Conservation (phyloP, 2,329 filamentous ascomycete genomes). For the Epichloe glyceriae region DNA sequence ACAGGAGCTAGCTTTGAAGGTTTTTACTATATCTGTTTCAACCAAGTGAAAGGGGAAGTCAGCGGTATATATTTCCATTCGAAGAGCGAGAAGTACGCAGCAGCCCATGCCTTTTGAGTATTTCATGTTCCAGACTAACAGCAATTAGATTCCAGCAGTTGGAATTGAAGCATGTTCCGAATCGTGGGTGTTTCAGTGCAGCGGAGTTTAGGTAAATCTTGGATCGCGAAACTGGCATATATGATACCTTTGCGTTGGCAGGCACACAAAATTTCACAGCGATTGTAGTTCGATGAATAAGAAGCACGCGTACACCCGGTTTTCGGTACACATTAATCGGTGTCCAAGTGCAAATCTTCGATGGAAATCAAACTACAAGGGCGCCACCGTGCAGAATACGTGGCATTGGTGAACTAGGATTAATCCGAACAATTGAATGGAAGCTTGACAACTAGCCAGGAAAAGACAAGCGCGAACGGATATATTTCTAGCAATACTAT, state of each 20-base stretch:
- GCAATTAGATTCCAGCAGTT: slow-evolving; percentile 71
- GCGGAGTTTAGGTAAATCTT: slow-evolving; percentile 57
- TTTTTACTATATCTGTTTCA: slow-evolving; percentile 99
- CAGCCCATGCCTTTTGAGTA: neutral
- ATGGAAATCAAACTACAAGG: neutral
- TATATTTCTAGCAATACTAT: neutral
- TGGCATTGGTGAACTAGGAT: neutral
- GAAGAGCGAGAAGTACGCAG: slow-evolving; percentile 85
- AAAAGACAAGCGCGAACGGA: neutral
- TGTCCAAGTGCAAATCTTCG: neutral
- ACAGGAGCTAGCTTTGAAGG: slow-evolving; percentile 93
- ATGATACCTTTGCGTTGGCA: neutral
- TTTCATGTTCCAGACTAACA: neutral
- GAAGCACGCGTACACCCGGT: neutral
- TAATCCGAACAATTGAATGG: neutral
- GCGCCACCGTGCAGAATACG: neutral
- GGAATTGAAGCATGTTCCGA: slow-evolving; percentile 76
- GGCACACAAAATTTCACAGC: neutral
- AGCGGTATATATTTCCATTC: slow-evolving; percentile 96
- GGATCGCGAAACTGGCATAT: neutral
- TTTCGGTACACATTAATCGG: neutral
- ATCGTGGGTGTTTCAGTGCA: slow-evolving; percentile 70
- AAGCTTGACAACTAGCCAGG: neutral
- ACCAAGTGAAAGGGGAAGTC: slow-evolving; percentile 74
- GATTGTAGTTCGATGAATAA: neutral